Evolutionary conservation across 2,329 filamentous ascomycete species (phyloP).

Genomic region (Verticillium klebahnii): DNA sequence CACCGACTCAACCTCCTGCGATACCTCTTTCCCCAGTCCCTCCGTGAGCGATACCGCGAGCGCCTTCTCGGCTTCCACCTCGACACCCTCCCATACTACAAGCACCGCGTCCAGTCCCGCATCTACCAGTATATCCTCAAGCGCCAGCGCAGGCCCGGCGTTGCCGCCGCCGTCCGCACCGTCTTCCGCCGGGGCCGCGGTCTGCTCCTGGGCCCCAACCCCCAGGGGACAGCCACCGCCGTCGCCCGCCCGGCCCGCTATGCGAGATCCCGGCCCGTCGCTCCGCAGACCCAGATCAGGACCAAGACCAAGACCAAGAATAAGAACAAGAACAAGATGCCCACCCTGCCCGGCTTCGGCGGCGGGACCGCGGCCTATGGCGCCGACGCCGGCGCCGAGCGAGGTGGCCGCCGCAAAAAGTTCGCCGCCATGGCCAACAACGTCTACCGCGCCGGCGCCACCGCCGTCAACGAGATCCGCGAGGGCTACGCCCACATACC

Average conservation of each 20-base stretch:
- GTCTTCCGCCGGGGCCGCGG: constrained; percentile 36
- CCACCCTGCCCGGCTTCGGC: constrained; percentile 12
- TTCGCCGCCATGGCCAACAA: constrained; percentile 61
- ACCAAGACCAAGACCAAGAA: not conserved
- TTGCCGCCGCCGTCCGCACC: constrained; percentile 31
- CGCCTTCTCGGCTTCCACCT: constrained; percentile 67
- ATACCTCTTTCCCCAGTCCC: constrained; percentile 62
- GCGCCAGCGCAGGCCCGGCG: constrained; percentile 51
- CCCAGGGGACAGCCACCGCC: constrained; percentile 3
- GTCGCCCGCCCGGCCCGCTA: not conserved
- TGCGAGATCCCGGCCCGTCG: constrained; percentile 9
- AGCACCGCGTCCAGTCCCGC: constrained; percentile 66
- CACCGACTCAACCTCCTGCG: constrained; percentile 51
- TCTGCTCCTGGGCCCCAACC: constrained; percentile 36
- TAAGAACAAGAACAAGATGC: constrained; percentile 10
- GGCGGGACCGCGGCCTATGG: constrained; percentile 15
- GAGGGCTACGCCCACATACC: constrained; percentile 55
- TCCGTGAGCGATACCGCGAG: constrained; percentile 59
- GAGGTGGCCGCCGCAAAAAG: constrained; percentile 71
- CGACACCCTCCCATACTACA: constrained; percentile 68
- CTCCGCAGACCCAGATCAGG: not conserved
- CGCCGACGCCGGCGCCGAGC: constrained; percentile 41
- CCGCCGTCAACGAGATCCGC: constrained; percentile 53
- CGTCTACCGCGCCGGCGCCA: constrained; percentile 51
- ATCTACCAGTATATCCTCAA: constrained; percentile 71